phyloP scores from a whole-genome alignment of 345 rosid species.

The Corchorus capsularis region DNA sequence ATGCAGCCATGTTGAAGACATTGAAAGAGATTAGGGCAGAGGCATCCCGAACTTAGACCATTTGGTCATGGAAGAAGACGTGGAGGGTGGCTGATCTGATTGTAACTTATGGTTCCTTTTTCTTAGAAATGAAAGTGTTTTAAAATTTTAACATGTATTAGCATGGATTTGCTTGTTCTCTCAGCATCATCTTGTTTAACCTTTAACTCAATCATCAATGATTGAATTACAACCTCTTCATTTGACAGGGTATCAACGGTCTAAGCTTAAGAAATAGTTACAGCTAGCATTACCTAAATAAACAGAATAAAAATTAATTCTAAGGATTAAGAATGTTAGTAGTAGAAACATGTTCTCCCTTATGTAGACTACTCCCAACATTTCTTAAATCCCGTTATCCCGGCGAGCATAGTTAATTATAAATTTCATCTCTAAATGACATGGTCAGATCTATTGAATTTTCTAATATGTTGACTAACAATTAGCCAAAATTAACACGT shows the following conservation, averaged over 20 bases:
- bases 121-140: not conserved
- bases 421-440: conserved; percentile 1
- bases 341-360: not conserved
- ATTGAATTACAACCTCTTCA: not conserved
- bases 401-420: not conserved
- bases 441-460: not conserved
- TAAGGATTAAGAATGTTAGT: not conserved
- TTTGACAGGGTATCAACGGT: not conserved
- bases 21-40: conserved; percentile 29
- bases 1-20: conserved; percentile 56
- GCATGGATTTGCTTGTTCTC: not conserved
- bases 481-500: not conserved
- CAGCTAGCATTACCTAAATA: not conserved
- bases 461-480: not conserved
- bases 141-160: not conserved
- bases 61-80: not conserved
- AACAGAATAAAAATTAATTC: not conserved
- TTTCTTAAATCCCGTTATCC: not conserved
- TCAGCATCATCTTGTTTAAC: not conserved
- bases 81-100: not conserved
- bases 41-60: not conserved
- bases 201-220: not conserved
- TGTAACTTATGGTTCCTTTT: not conserved
- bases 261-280: not conserved
- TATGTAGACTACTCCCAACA: not conserved